Evolutionary conservation across 2,329 filamentous ascomycete species (phyloP), one percentile per base, ranked within the genome.

Genomic region (Nannizziopsis barbatae): DNA sequence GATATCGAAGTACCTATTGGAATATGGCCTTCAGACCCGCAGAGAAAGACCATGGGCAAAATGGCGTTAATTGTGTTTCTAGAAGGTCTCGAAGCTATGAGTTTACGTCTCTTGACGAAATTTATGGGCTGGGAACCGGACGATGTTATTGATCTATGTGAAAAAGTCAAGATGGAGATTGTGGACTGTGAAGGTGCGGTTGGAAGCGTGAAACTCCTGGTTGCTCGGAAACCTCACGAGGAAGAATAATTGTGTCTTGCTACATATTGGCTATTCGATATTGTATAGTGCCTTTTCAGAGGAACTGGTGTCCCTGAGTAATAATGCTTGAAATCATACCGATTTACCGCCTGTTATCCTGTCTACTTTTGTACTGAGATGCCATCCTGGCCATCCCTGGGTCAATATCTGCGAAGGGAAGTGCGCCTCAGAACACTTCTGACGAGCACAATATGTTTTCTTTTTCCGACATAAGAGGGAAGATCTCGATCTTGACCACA

Each of bases 21-120:
- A 1, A 55, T 62, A 5, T 68, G 66, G 65, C 60, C 63, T 8
- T 50, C 60, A 0, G 62, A 67, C 39, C 53, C 60, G 4, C 56
- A 49, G 5, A 59, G 63, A 42, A 62, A 62, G 31, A 62, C 63
- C 1, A 51, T 69, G 17, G 67, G 67, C 5, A 70, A 70, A 49
- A 68, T 70, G 66, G 60, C 58, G 12, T 56, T 69, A 11, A 65
- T 71, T 46, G 60, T 62, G 4, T 50, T 64, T 17, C 51, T 70
- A 12, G 68, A 70, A 52, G 64, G 66, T 0, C 47, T 70, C 12
- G 68, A 70, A 52, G 65, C 66, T 2, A 53, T 57, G 33, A 62
- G 62, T 40, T 50, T 70, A 44, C 58, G 68, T 6, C 56, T 59
- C 8, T 48, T 70, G 38, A 70, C 67, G 2, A 56, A 56, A 14